phyloP scores from a whole-genome alignment of 345 rosid species.

The Eucalyptus regnans region DNA sequence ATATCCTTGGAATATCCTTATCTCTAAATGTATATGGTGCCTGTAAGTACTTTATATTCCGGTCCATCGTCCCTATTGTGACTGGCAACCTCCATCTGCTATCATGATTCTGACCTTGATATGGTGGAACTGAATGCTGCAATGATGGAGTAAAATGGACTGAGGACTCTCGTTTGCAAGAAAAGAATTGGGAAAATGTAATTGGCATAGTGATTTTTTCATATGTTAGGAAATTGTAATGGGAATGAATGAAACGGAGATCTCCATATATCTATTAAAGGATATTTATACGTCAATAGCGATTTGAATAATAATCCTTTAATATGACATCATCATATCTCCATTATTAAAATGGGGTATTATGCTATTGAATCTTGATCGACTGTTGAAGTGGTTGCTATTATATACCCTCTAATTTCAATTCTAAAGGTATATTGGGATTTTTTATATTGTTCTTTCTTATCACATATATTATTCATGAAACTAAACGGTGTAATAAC shows the following conservation, averaged over 20 bases:
- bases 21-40: neutral
- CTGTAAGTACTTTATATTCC: neutral
- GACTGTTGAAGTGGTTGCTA: neutral
- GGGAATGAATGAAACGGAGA: neutral
- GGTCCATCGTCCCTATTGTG: neutral
- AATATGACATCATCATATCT: neutral
- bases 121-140: neutral
- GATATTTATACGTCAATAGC: neutral
- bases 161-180: neutral
- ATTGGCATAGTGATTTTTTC: neutral
- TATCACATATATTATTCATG: neutral
- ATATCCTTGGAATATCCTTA: neutral
- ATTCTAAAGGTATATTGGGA: neutral
- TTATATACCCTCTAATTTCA: neutral
- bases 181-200: neutral
- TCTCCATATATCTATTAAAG: neutral
- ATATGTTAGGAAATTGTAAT: neutral
- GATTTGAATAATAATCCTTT: neutral
- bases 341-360: neutral
- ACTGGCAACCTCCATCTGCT: neutral
- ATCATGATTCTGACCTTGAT: neutral
- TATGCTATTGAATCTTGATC: neutral
- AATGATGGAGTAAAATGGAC: neutral
- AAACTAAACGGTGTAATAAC: neutral
- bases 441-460: neutral